These are phyloP conservation scores for Metarhizium guizhouense DNA, from an alignment of 2,329 filamentous ascomycete genomes.

Conservation along the genomic window DNA sequence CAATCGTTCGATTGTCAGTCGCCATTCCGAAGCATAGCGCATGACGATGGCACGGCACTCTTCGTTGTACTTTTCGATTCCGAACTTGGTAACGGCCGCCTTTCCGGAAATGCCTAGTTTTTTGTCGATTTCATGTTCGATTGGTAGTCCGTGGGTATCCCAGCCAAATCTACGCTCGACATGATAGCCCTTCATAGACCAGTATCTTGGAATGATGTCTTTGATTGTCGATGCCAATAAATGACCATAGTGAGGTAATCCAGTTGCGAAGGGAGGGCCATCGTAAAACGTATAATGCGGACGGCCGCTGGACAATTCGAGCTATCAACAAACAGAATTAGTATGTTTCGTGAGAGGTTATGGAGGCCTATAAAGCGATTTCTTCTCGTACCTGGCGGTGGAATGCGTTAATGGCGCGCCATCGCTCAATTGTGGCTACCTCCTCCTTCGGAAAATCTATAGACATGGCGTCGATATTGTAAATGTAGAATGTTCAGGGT, in stretches of 20 bases:
- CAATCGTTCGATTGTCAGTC: slow-evolving; percentile 75
- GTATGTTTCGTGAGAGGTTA: background rate
- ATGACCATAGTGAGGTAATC: slow-evolving; percentile 59
- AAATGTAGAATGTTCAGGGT: background rate
- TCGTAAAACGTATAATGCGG: slow-evolving; percentile 93
- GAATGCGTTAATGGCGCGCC: slow-evolving; percentile 90
- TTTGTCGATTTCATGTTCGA: slow-evolving; percentile 97
- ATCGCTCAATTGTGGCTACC: slow-evolving; percentile 72
- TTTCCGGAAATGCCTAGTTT: slow-evolving; percentile 82
- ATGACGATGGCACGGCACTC: slow-evolving; percentile 92
- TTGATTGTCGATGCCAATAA: slow-evolving; percentile 90
- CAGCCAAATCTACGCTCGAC: slow-evolving; percentile 90
- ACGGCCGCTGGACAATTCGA: slow-evolving; percentile 73
- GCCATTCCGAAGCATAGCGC: slow-evolving; percentile 82
- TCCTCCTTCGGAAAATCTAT: slow-evolving; percentile 93
- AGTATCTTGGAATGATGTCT: slow-evolving; percentile 92
- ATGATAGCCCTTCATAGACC: slow-evolving; percentile 93
- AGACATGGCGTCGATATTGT: slow-evolving; percentile 46
- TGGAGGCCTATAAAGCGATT: background rate
- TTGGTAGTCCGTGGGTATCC: slow-evolving; percentile 89
- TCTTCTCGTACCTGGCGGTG: slow-evolving; percentile 56
- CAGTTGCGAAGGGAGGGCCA: slow-evolving; percentile 72
- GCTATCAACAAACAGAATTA: slow-evolving; percentile 22
- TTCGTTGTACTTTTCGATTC: slow-evolving; percentile 81
- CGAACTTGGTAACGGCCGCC: slow-evolving; percentile 77